Evolutionary conservation across 495 filamentous ascomycete genomes (phyloP).

Genomic region (Letharia lupina): DNA sequence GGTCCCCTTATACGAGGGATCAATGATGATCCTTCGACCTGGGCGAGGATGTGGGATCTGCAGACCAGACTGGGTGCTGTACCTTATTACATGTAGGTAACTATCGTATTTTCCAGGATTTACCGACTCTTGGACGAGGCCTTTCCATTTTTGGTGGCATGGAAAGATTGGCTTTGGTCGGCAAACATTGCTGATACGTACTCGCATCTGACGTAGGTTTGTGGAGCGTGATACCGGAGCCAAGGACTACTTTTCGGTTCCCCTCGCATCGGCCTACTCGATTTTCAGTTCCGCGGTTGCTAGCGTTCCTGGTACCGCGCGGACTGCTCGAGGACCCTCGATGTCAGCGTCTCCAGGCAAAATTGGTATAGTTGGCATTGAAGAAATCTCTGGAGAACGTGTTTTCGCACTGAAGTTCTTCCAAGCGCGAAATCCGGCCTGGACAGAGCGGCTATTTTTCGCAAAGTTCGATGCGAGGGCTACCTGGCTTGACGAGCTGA

Average conservation of each 20-base stretch:
- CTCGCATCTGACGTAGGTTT: not conserved
- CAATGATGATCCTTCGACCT: constrained; percentile 1
- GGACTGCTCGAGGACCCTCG: not conserved
- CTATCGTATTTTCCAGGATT: too few relatives aligned
- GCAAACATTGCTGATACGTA: too few relatives aligned
- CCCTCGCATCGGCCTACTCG: not conserved
- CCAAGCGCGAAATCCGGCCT: not conserved
- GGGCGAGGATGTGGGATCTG: constrained; percentile 5
- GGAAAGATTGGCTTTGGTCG: too few relatives aligned
- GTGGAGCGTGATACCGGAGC: constrained; percentile 2
- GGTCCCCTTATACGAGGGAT: constrained; percentile 4
- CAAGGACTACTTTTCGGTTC: constrained; percentile 3
- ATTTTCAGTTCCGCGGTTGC: not conserved
- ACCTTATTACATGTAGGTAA: constrained; percentile 2
- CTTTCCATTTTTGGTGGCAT: too few relatives aligned
- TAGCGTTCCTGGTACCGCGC: not conserved
- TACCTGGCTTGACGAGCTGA: not conserved
- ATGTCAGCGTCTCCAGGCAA: constrained; percentile 2
- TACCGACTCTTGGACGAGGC: too few relatives aligned
- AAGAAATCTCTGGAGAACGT: not conserved
- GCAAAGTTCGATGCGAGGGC: not conserved
- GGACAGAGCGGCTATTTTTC: not conserved
- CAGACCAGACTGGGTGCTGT: not conserved
- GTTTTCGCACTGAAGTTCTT: not conserved
- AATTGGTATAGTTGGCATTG: not conserved